Base-by-base conservation (phyloP, 257 asterid species). In the Ocimum tenuiflorum region DNA sequence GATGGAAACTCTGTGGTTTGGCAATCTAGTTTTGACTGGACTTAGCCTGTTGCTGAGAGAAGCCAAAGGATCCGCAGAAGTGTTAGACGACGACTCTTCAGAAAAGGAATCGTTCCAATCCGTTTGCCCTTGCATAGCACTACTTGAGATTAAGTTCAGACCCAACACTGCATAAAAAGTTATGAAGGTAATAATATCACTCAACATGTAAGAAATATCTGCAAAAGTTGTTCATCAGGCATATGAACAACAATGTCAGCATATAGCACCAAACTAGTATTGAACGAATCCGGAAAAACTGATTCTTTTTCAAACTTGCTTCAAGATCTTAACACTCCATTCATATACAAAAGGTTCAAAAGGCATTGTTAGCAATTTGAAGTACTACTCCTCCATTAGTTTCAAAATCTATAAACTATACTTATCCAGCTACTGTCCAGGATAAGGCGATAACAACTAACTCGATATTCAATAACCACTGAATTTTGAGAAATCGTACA, bases 11-110 rank as follows among this genome's bases (percentile, higher is more conserved):
- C 71, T 70, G 69, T 80, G 79, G 56, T 70, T 73, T 8, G 85
- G 72, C 60, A 78, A 67, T 55, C 77, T 79, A 45, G 58, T 83
- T 70, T 86, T 90, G n/a, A 78, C 86, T 60, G 96, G 94, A 79
- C 72, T 79, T 31, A 65, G 67, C 57, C 73, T 64, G 80, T 82
- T 77, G 51, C 71, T 72, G 75, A 81, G 77, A 67, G 85, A 51
- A 67, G 72, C 58, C 17, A 82, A 67, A 31, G 27, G 78, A 71
- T 86, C 89, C 82, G 81, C 60, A 7, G 81, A 57, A 64, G 78
- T 41, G 74, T 68, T 78, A 35, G 75, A 77, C 47, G 91, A 81
- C 66, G 80, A 75, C 12, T 85, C 68, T 56, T 86, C 92, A 61
- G 91, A 85, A 81, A 83, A 83, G 73, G 95, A 77, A 77, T 78